Evolutionary conservation across 495 filamentous ascomycete genomes (phyloP), one percentile per base, ranked within the genome.

Genomic region (Immersiella caudata): DNA sequence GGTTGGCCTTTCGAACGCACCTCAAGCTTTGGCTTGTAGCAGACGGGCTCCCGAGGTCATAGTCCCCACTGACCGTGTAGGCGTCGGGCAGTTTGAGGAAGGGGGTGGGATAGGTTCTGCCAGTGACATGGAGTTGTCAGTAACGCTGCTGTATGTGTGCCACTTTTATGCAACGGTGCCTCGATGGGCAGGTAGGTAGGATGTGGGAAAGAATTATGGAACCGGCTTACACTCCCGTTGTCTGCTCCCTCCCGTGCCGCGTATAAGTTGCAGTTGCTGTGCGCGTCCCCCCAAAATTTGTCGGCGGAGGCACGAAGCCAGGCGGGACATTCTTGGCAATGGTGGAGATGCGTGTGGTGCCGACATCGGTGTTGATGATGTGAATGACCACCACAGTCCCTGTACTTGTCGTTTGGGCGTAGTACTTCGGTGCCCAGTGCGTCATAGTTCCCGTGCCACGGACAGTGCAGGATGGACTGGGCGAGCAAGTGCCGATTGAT

Each of bases 41-140:
- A 14, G 54, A 24, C n/a, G n/a, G n/a, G 12, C n/a, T 22, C 12
- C 16, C 24, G 36, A 62, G 60, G 16, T 62, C n/a, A 16, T 62
- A 62, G 24, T 51, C 40, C 9, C 60, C 60, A n/a, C 4, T 1
- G 22, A 62, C n/a, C 20, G 35, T 51, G 60, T 62, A 62, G n/a
- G 20, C 27, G 36, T 25, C 20, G 0, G 60, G 60, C 35, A 62
- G 7, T 16, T 49, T 7, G 60, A 62, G 21, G 6, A 62, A 62
- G 2, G 60, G 60, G n/a, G 60, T 62, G 0, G 60, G 60, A 12
- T 62, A 62, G 25, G 40, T 50, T 26, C 60, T 51, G 33, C n/a
- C 16, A 7, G 18, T 0, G 60, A 49, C 60, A n/a, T n/a, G 49
- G 33, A 0, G 25, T n/a, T 35, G 14, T 36, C 27, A 33, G 57